phyloP scores from a whole-genome alignment of 257 asterid genomes.

The Lithospermum erythrorhizon region DNA sequence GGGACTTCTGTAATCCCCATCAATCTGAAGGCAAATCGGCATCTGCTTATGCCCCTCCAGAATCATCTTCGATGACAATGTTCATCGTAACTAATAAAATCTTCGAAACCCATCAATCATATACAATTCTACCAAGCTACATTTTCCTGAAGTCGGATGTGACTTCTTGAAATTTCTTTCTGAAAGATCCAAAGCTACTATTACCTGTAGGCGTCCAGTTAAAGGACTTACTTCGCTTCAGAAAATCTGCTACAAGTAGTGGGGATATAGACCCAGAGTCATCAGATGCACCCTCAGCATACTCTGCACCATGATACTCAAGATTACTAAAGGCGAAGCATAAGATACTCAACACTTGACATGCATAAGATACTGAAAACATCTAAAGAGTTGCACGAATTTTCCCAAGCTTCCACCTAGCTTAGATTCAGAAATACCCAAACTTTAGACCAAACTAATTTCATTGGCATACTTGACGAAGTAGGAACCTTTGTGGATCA shows the following conservation, averaged over 20 bases:
- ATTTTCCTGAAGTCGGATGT: slow-evolving; percentile 39
- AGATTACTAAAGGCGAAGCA: slow-evolving; percentile 2
- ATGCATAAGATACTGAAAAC: background rate
- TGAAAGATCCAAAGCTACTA: slow-evolving; percentile 74
- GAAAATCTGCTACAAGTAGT: slow-evolving; percentile 58
- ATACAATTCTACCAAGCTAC: slow-evolving; percentile 13
- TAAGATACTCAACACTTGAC: slow-evolving; percentile 1
- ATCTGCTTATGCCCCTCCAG: too few species aligned
- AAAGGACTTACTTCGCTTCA: slow-evolving; percentile 48
- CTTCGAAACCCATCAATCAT: background rate
- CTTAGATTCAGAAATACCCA: too few species aligned
- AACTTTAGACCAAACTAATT: too few species aligned
- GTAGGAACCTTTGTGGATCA: too few species aligned
- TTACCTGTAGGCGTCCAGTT: slow-evolving; percentile 73
- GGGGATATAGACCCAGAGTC: slow-evolving; percentile 48
- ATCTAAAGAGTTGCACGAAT: background rate
- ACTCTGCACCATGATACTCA: slow-evolving; percentile 36
- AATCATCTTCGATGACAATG: too few species aligned
- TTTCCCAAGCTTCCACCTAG: too few species aligned
- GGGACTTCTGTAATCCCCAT: too few species aligned
- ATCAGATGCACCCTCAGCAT: slow-evolving; percentile 43
- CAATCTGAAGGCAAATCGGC: too few species aligned
- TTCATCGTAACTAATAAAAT: too few species aligned
- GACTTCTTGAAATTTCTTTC: slow-evolving; percentile 64
- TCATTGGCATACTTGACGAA: too few species aligned